Evolutionary conservation across 371 early-diverging fungal genomes (phyloP).

Genomic region (Synchytrium microbalum): DNA sequence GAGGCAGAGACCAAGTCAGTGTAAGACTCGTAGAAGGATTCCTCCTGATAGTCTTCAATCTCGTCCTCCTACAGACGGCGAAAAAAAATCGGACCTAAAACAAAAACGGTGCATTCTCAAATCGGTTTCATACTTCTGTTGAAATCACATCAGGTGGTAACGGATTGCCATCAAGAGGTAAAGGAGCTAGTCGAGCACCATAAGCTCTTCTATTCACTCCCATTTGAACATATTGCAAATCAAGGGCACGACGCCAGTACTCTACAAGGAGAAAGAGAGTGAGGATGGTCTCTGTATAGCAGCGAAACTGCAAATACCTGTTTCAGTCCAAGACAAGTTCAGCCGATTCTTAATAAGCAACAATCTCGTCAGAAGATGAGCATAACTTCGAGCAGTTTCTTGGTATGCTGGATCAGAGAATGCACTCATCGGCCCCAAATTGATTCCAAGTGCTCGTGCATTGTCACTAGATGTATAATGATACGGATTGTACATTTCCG

Average conservation of each 20-base stretch:
- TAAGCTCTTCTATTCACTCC: conserved; percentile 27
- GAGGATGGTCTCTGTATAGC: neutral
- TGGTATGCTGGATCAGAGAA: conserved; percentile 35
- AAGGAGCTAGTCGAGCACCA: conserved; percentile 25
- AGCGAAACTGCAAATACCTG: conserved; percentile 21
- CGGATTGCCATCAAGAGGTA: conserved; percentile 32
- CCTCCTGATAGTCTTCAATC: conserved; percentile 8
- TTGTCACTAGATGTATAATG: conserved; percentile 22
- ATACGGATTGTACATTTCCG: conserved; percentile 16
- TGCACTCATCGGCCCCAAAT: conserved; percentile 19
- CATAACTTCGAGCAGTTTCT: conserved; percentile 22
- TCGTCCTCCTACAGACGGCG: conserved; percentile 28
- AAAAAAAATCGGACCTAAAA: no score
- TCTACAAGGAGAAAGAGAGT: conserved; percentile 15
- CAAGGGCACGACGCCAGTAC: conserved; percentile 32
- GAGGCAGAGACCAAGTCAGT: neutral
- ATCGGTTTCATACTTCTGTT: conserved; percentile 15
- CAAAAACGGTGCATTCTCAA: no score
- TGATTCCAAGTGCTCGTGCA: conserved; percentile 18
- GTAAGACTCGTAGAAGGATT: neutral
- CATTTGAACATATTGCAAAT: conserved; percentile 36
- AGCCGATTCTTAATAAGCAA: conserved; percentile 28
- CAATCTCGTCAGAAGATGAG: conserved; percentile 22
- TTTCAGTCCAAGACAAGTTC: conserved; percentile 32
- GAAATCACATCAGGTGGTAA: neutral